phyloP scores from a whole-genome alignment of 2,329 filamentous ascomycete species.

The Botrytis pseudocinerea region DNA sequence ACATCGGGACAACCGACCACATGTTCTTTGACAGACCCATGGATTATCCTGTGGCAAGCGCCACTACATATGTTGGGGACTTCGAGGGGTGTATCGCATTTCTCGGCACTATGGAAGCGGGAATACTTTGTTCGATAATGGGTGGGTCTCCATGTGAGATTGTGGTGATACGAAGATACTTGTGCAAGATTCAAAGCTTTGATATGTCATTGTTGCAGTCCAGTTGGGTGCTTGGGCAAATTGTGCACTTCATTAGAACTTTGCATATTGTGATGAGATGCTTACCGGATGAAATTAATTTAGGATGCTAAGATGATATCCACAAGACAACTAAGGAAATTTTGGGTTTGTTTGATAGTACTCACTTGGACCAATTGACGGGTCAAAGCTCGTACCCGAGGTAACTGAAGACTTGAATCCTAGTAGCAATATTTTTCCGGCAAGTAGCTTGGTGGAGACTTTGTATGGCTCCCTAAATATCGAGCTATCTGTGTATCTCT shows the following conservation, averaged over 20 bases:
- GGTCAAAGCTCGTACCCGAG: neutral
- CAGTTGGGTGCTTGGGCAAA: neutral
- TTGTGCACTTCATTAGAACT: neutral
- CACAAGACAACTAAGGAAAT: neutral
- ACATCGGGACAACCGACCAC: constrained; percentile 9
- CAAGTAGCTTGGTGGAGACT: neutral
- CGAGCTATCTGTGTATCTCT: neutral
- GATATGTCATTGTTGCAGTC: neutral
- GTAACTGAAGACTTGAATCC: neutral
- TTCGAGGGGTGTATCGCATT: neutral
- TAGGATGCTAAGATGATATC: neutral
- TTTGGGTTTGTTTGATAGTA: neutral
- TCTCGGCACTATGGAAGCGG: constrained; percentile 6
- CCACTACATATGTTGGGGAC: constrained; percentile 16
- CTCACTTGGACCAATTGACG: neutral
- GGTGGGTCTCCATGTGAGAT: constrained; percentile 10
- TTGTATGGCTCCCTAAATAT: neutral
- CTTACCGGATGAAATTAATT: constrained; percentile 1
- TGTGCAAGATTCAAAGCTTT: neutral
- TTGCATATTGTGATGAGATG: neutral
- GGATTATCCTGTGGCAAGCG: constrained; percentile 1
- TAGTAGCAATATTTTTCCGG: neutral
- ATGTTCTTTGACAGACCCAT: constrained; percentile 11
- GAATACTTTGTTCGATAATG: neutral
- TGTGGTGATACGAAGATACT: neutral